Evolutionary conservation across 2,329 filamentous ascomycete species (phyloP).

Genomic region (Didymella lethalis): DNA sequence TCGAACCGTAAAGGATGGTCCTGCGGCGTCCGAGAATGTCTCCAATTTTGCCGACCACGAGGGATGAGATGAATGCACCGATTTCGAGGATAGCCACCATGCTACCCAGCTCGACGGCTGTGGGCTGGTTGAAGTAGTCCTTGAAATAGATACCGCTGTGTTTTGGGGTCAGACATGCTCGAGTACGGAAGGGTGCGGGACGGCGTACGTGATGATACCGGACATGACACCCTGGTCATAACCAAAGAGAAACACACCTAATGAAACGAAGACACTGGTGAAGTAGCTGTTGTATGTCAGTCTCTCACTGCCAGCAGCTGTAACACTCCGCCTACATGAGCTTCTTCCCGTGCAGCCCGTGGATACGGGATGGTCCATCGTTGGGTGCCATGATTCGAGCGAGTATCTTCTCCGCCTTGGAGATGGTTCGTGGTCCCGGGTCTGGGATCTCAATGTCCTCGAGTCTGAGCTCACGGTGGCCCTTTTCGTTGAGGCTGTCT

Average conservation of each 20-base stretch:
- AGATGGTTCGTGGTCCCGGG: constrained; percentile 68
- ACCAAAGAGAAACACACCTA: constrained; percentile 87
- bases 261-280: constrained; percentile 87
- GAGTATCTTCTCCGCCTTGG: constrained; percentile 73
- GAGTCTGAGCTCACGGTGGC: constrained; percentile 58
- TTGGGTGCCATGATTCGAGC: constrained; percentile 85
- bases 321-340: constrained; percentile 70
- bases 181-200: constrained; percentile 30
- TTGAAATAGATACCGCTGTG: constrained; percentile 83
- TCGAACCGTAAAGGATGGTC: constrained; percentile 92
- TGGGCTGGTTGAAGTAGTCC: constrained; percentile 90
- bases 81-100: constrained; percentile 98
- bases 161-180: constrained; percentile 37
- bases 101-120: constrained; percentile 85
- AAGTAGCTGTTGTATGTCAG: constrained; percentile 75
- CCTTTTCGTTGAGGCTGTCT: constrained; percentile 54
- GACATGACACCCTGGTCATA: constrained; percentile 94
- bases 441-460: constrained; percentile 85
- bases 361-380: constrained; percentile 73
- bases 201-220: constrained; percentile 71
- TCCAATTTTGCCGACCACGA: constrained; percentile 85
- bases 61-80: constrained; percentile 88
- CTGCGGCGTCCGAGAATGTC: constrained; percentile 88
- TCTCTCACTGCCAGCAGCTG: not conserved
- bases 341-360: constrained; percentile 94